Evolutionary conservation across 805 yeast species (phyloP).

Genomic region (Schizosaccharomyces lindneri): DNA sequence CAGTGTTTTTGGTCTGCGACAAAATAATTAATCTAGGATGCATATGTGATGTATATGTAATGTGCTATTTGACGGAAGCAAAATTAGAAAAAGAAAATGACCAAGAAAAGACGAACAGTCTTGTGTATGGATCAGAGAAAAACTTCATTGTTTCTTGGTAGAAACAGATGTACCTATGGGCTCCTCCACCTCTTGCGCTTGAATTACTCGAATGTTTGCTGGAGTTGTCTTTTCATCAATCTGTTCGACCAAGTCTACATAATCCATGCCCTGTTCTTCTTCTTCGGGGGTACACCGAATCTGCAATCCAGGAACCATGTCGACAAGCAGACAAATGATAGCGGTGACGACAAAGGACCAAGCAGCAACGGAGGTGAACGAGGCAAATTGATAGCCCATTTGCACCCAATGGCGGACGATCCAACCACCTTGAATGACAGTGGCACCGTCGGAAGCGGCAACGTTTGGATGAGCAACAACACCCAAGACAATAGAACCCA

Average conservation of each 20-base stretch:
- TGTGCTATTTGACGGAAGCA: too few species aligned
- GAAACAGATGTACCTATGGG: too few species aligned
- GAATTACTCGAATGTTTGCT: neutral
- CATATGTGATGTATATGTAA: too few species aligned
- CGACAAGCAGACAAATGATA: conserved; percentile 41
- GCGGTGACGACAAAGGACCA: conserved; percentile 68
- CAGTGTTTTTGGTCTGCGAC: too few species aligned
- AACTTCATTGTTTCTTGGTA: too few species aligned
- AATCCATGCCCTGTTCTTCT: conserved; percentile 72
- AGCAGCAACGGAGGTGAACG: conserved; percentile 39
- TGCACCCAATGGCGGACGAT: conserved; percentile 70
- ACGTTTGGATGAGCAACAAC: conserved; percentile 85
- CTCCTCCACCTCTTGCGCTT: neutral
- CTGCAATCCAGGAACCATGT: conserved; percentile 60
- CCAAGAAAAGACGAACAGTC: too few species aligned
- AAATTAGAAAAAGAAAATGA: too few species aligned
- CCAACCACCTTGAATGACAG: conserved; percentile 53
- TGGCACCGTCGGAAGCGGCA: conserved; percentile 48
- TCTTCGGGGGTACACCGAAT: conserved; percentile 74
- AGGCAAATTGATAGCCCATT: conserved; percentile 86
- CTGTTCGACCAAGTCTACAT: conserved; percentile 11
- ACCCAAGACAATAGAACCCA: conserved; percentile 68
- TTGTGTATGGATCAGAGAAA: too few species aligned
- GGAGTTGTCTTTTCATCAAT: conserved; percentile 6
- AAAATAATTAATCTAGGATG: too few species aligned